Conservation (phyloP, 495 filamentous ascomycete species). For the Aspergillus hancockii region DNA sequence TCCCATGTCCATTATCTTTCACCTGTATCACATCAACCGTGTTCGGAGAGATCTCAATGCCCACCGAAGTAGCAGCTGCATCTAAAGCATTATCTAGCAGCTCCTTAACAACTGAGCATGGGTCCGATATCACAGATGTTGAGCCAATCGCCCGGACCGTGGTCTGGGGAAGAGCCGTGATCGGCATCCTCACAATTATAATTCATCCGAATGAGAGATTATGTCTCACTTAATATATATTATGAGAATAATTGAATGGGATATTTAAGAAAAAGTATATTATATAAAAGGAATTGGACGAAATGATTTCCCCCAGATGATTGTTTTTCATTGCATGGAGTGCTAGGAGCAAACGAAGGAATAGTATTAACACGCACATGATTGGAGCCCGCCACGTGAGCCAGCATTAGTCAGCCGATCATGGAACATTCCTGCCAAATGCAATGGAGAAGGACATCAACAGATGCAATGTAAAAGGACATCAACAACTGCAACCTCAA, state of each 20-base stretch:
- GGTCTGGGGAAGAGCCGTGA: slow-evolving; percentile 64
- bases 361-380: slow-evolving; percentile 16
- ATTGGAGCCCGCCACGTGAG: slow-evolving; percentile 10
- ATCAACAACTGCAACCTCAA: slow-evolving; percentile 1
- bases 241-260: not conserved
- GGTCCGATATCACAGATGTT: slow-evolving; percentile 68
- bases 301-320: not conserved
- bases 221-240: slow-evolving; percentile 1
- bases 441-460: not conserved
- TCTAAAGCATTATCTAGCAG: slow-evolving; percentile 91
- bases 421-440: not conserved
- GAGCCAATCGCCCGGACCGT: slow-evolving; percentile 71
- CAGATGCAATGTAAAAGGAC: not conserved
- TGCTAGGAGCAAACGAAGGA: not conserved
- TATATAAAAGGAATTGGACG: slow-evolving; percentile 7
- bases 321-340: not conserved
- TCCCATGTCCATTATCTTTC: slow-evolving; percentile 87
- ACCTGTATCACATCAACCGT: slow-evolving; percentile 83
- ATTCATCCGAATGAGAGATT: not conserved
- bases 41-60: slow-evolving; percentile 73
- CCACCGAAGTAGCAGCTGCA: slow-evolving; percentile 71
- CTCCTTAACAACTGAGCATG: slow-evolving; percentile 81
- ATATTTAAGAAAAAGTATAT: not conserved
- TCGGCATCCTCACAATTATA: slow-evolving; percentile 48
- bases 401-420: not conserved